A percentile compares a stretch with the other conserved stretches of the same genome.
Conservation (phyloP, 202 grass and related monocot genomes). For the Schoenoplectus tabernaemontani region DNA sequence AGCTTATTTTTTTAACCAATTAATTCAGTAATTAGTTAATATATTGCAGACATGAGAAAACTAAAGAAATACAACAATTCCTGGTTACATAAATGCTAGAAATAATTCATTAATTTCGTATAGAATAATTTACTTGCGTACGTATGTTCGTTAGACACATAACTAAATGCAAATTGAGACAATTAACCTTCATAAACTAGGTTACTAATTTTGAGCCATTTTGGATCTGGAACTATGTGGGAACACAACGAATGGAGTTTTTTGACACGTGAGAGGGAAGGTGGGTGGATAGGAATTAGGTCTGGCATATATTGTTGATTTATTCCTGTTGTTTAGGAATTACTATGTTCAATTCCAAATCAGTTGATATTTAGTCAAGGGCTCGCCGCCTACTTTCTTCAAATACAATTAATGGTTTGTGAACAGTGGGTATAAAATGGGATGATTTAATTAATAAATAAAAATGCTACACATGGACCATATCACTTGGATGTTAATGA, state of each 20-base stretch:
- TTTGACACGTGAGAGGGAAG: not conserved
- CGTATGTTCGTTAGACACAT: not conserved
- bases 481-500: too few relatives aligned
- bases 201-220: not conserved
- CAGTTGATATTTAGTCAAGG: not conserved
- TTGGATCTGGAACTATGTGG: not conserved
- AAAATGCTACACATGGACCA: too few relatives aligned
- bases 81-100: not conserved
- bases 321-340: constrained; percentile 10
- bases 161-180: not conserved
- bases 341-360: constrained; percentile 3
- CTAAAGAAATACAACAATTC: not conserved
- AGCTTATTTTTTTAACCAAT: not conserved
- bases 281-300: not conserved
- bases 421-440: not conserved
- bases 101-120: not conserved
- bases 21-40: not conserved
- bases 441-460: not conserved
- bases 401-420: not conserved
- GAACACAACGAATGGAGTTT: constrained; percentile 2
- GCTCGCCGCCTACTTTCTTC: not conserved
- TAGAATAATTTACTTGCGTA: not conserved
- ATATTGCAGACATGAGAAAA: not conserved
- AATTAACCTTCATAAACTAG: not conserved
- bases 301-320: not conserved